These are phyloP conservation scores for Serpula lacrymans DNA, from an alignment of 768 basidiomycete genomes.

Conservation along the genomic window DNA sequence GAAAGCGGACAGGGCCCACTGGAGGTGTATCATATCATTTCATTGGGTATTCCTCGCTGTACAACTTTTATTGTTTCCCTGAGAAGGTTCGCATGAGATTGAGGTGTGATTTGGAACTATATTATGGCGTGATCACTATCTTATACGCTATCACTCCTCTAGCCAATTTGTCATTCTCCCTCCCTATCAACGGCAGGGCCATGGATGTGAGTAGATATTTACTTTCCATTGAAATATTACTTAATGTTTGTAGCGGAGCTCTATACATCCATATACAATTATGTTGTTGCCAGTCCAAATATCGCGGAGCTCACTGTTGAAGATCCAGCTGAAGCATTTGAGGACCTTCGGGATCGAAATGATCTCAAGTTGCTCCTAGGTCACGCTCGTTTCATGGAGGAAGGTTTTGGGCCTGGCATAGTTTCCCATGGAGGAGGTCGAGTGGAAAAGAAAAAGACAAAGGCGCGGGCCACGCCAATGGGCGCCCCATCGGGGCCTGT, in stretches of 20 bases:
- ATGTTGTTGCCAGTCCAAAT: slow-evolving; percentile 58
- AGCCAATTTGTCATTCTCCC: slow-evolving; percentile 95
- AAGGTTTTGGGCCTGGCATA: slow-evolving; percentile 51
- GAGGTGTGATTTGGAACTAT: slow-evolving; percentile 52
- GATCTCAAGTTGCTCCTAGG: slow-evolving; percentile 78
- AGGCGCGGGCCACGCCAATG: slow-evolving; percentile 27
- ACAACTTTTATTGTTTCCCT: slow-evolving; percentile 95
- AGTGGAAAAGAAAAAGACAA: slow-evolving; percentile 36
- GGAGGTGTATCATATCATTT: slow-evolving; percentile 78
- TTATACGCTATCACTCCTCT: slow-evolving; percentile 1
- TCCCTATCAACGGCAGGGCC: slow-evolving; percentile 85
- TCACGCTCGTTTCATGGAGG: slow-evolving; percentile 62
- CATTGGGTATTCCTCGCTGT: slow-evolving; percentile 89
- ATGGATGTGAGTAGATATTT: slow-evolving; percentile 67
- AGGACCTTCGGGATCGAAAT: slow-evolving; percentile 90
- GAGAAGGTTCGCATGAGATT: slow-evolving; percentile 84
- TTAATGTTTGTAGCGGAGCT: slow-evolving; percentile 60
- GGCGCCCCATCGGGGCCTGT: slow-evolving; percentile 16
- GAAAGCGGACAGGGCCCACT: slow-evolving; percentile 53
- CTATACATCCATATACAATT: slow-evolving; percentile 81
- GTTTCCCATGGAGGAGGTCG: slow-evolving; percentile 49
- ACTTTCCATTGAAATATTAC: not conserved
- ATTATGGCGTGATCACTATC: too few relatives aligned
- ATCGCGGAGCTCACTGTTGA: slow-evolving; percentile 95
- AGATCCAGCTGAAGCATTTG: slow-evolving; percentile 97